phyloP scores from a whole-genome alignment of 108 stramenopile genomes.

The Mediolabrus comicus region DNA sequence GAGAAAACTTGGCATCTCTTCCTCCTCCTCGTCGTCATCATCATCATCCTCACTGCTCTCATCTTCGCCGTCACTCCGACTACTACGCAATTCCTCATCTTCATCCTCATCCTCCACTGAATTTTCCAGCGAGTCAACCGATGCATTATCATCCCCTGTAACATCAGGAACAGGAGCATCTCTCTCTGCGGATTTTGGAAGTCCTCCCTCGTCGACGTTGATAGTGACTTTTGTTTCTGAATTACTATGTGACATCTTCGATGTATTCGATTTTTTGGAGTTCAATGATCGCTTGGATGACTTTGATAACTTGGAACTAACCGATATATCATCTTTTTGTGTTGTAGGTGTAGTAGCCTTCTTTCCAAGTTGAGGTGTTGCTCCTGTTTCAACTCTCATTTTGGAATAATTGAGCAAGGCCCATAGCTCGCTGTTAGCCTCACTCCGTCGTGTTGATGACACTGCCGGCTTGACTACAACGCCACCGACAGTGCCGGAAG shows the following conservation, averaged over 20 bases:
- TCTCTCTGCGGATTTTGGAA: neutral
- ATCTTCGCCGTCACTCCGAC: constrained; percentile 9
- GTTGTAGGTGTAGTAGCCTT: constrained; percentile 9
- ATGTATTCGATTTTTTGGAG: constrained; percentile 6
- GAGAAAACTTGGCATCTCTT: constrained; percentile 38
- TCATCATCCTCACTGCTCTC: constrained; percentile 10
- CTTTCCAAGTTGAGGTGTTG: constrained; percentile 36
- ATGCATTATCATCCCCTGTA: constrained; percentile 11
- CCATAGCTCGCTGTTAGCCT: constrained; percentile 46
- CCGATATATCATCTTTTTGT: constrained; percentile 17
- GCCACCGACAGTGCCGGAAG: constrained; percentile 1
- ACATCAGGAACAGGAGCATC: neutral
- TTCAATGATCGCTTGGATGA: constrained; percentile 22
- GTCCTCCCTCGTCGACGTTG: constrained; percentile 17
- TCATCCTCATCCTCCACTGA: constrained; percentile 25
- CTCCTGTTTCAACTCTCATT: constrained; percentile 34
- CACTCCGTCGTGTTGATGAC: constrained; percentile 21
- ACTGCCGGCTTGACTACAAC: constrained; percentile 26
- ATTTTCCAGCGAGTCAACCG: constrained; percentile 21
- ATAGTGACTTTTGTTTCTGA: neutral
- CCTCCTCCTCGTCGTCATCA: constrained; percentile 34
- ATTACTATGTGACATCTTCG: constrained; percentile 9
- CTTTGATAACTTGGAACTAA: constrained; percentile 38
- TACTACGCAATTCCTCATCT: neutral
- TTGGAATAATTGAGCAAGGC: constrained; percentile 49